Evolutionary conservation across 768 basidiomycete genomes (phyloP), one percentile per base, ranked within the genome.

Genomic region (Phaeotremella skinneri): DNA sequence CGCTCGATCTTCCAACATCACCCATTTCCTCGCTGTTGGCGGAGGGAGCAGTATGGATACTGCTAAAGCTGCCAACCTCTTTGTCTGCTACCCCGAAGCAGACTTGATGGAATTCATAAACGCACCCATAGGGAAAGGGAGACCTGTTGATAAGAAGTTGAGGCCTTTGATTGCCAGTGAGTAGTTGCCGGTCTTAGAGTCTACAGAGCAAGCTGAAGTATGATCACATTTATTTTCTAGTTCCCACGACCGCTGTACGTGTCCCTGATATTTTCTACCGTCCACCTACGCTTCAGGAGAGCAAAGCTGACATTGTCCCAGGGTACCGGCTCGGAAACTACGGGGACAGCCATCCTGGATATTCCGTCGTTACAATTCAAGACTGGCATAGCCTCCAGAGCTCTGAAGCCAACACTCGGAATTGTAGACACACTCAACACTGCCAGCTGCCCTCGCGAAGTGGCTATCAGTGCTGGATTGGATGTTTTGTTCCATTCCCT

Each of bases 91-190:
- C 81, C 87, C 87, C 66, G 90, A 97, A 63, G 84, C 89, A 0
- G 90, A 96, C 71, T 80, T 97, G 9, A 88, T 92, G 80, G 94
- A 98, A 75, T 98, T 94, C 76, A 89, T 97, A 78, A 98, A 97
- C 72, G 92, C 94, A 1, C 94, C 94, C 0, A 81, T 97, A 53
- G 94, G 94, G 42, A 92, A 91, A 78, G 93, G 93, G 6, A 81
- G 87, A 37, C 90, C 93, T 2, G 87, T 98, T 62, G 79, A 82
- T 2, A 80, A 88, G 72, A 79, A 81, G 17, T 80, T 98, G 23
- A 80, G 85, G 6, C 94, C 94, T 14, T 81, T 98, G 48, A 94
- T 94, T 60, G 91, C 91, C 43, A 81, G 91, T 78, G 58, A 60
- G 80, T 72, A 7, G 26, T 47, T 14, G 9, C n/a, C n/a, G n/a